Conservation (phyloP, 345 rosid genomes). For the Acer yangbiense region DNA sequence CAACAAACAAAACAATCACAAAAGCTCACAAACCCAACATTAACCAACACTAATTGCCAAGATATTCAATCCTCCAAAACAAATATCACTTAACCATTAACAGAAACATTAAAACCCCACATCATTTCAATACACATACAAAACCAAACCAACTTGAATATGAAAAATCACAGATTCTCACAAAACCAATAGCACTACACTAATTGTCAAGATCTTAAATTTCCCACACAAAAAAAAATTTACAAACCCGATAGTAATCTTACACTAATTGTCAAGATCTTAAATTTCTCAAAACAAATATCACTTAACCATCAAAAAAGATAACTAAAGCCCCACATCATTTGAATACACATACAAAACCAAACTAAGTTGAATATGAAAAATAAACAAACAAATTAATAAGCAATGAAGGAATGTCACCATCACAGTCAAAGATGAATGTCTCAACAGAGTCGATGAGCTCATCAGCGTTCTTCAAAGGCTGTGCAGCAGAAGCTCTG, state of each 20-base stretch:
- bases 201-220: too few species aligned
- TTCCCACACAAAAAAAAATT: too few species aligned
- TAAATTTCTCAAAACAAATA: not conserved
- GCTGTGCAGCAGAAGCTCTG: conserved; percentile 56
- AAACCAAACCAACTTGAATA: not conserved
- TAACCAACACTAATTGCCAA: not conserved
- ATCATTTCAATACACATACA: not conserved
- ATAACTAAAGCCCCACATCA: not conserved
- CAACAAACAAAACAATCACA: not conserved
- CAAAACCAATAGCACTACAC: too few species aligned
- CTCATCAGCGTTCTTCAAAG: conserved; percentile 74
- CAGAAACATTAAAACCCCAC: not conserved
- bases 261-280: not conserved
- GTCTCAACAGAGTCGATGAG: conserved; percentile 92
- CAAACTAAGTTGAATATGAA: not conserved
- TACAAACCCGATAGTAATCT: not conserved
- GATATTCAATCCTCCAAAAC: not conserved
- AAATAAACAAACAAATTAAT: not conserved
- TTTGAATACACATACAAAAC: not conserved
- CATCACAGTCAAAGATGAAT: conserved; percentile 94
- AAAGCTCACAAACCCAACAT: not conserved
- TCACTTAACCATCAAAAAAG: not conserved
- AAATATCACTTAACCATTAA: not conserved
- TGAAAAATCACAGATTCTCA: not conserved
- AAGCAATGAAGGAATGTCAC: conserved; percentile 30